These are phyloP conservation scores for Russula earlei DNA, from an alignment of 768 basidiomycete genomes.

Conservation along the genomic window DNA sequence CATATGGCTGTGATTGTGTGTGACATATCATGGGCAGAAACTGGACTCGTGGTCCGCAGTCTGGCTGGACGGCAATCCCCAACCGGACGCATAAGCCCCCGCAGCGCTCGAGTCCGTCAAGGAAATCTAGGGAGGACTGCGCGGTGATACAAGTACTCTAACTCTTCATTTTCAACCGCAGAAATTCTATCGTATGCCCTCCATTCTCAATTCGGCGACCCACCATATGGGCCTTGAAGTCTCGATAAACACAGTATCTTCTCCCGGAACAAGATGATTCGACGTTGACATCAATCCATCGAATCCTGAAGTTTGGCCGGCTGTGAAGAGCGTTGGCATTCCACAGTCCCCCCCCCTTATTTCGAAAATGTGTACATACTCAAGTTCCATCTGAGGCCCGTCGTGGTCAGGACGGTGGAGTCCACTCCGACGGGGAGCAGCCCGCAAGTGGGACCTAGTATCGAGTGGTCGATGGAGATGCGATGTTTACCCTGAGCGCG, in stretches of 20 bases:
- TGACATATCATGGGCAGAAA: conserved; percentile 15
- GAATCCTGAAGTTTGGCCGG: conserved; percentile 61
- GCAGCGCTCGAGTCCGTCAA: background rate
- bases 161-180: background rate
- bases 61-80: background rate
- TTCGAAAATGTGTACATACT: conserved; percentile 35
- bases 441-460: conserved; percentile 85
- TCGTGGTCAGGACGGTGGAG: conserved; percentile 66
- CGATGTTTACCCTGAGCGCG: conserved; percentile 67
- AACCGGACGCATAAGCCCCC: background rate
- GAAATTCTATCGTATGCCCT: background rate
- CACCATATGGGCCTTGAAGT: conserved; percentile 86
- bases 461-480: conserved; percentile 61
- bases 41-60: background rate
- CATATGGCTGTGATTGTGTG: conserved; percentile 12
- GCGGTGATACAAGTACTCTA: background rate
- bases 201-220: conserved; percentile 56
- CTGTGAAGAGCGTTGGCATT: conserved; percentile 27
- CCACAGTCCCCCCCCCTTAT: background rate
- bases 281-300: conserved; percentile 86
- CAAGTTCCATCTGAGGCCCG: conserved; percentile 84
- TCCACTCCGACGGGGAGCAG: conserved; percentile 87
- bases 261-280: conserved; percentile 72
- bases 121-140: background rate
- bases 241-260: conserved; percentile 56